Conservation (phyloP, 2,329 filamentous ascomycete genomes). For the Fusarium sp. region DNA sequence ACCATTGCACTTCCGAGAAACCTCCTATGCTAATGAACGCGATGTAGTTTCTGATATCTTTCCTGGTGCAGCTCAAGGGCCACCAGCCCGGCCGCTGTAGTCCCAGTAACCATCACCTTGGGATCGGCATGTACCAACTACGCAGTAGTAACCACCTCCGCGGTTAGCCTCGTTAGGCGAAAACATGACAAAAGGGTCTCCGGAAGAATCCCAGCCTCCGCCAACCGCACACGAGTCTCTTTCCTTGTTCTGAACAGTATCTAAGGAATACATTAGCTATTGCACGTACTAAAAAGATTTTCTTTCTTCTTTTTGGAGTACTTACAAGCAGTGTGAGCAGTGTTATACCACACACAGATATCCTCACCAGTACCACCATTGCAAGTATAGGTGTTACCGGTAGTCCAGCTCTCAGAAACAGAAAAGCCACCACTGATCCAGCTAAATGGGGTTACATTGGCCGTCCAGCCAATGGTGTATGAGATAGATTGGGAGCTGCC, state of each 20-base stretch:
- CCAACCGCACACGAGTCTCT: too few species aligned
- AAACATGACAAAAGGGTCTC: neutral
- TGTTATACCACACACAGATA: slow-evolving; percentile 11
- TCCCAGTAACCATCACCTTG: slow-evolving; percentile 3
- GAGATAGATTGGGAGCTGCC: neutral
- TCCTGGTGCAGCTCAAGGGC: too few species aligned
- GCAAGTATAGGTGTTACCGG: neutral
- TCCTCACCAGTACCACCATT: neutral
- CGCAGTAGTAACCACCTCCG: slow-evolving; percentile 1
- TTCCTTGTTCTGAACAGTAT: neutral
- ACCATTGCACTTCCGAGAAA: too few species aligned
- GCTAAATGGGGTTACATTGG: neutral
- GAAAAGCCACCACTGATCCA: neutral
- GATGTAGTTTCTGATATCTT: too few species aligned
- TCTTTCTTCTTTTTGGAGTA: too few species aligned
- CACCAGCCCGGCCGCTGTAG: neutral
- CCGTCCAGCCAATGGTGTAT: neutral
- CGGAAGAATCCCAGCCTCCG: neutral
- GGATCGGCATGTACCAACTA: neutral
- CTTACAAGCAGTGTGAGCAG: neutral
- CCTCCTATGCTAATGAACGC: too few species aligned
- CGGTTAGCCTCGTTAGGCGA: neutral
- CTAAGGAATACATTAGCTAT: neutral
- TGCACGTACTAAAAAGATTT: neutral
- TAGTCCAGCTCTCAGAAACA: neutral